Evolutionary conservation across 1,139 yeast species (phyloP).

Genomic region (Geotrichum aggregatum): DNA sequence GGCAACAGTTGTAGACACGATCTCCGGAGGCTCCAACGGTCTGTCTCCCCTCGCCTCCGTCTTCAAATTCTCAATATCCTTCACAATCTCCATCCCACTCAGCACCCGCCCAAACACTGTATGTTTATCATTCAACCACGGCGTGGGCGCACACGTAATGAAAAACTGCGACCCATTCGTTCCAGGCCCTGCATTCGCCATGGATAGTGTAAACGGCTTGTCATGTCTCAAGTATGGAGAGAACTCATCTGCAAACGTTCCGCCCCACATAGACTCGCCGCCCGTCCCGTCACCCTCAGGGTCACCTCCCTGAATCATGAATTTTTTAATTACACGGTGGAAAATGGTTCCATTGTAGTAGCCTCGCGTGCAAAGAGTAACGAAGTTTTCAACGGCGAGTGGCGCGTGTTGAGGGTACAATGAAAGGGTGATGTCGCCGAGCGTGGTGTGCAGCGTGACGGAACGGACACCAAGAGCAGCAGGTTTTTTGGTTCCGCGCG

Average conservation of each 20-base stretch:
- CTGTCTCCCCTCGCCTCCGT: conserved; percentile 29
- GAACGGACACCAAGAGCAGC: conserved; percentile 7
- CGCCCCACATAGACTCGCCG: conserved; percentile 46
- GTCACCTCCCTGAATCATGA: conserved; percentile 55
- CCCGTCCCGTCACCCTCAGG: conserved; percentile 51
- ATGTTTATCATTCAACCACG: conserved; percentile 53
- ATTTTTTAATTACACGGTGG: conserved; percentile 47
- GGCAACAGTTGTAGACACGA: conserved; percentile 27
- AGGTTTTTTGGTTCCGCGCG: conserved; percentile 9
- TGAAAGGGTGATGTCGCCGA: conserved; percentile 46
- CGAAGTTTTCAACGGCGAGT: conserved; percentile 46
- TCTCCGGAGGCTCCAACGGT: conserved; percentile 37
- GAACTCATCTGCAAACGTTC: conserved; percentile 46
- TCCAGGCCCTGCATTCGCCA: conserved; percentile 63
- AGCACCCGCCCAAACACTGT: conserved; percentile 59
- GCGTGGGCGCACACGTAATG: conserved; percentile 46
- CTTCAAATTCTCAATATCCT: conserved; percentile 32
- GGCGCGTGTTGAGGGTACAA: conserved; percentile 44
- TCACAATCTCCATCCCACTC: conserved; percentile 39
- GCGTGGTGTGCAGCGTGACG: conserved; percentile 43
- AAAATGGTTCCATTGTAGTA: conserved; percentile 46
- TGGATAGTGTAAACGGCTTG: conserved; percentile 46
- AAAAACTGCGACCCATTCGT: conserved; percentile 66
- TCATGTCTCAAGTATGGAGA: conserved; percentile 41
- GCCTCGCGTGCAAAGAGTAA: conserved; percentile 39